A percentile compares a stretch with the other conserved stretches of the same genome.
Evolutionary conservation across 2,329 filamentous ascomycete species (phyloP).

Genomic region (Cercospora berteroae): DNA sequence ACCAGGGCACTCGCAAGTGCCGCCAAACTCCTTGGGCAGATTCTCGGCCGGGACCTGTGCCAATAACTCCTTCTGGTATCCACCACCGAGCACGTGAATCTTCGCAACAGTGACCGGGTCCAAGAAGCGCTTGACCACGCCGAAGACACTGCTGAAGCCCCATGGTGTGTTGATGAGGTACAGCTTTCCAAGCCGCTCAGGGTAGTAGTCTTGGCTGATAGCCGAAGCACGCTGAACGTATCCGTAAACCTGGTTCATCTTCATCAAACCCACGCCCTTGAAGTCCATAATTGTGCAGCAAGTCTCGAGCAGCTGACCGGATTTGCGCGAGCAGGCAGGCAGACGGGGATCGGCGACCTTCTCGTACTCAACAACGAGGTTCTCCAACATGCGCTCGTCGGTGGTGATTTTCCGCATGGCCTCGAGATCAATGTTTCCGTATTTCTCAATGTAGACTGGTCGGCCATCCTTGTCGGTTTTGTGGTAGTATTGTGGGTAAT

Average conservation of each 20-base stretch:
- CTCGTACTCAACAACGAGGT: constrained; percentile 97
- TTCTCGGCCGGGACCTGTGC: constrained; percentile 85
- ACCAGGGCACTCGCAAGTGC: constrained; percentile 74
- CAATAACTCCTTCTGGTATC: constrained; percentile 81
- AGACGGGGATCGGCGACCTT: constrained; percentile 89
- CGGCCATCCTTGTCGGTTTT: constrained; percentile 94
- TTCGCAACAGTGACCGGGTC: constrained; percentile 96
- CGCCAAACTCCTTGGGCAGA: constrained; percentile 82
- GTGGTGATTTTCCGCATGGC: constrained; percentile 93
- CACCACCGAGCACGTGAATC: constrained; percentile 82
- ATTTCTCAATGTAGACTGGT: constrained; percentile 93
- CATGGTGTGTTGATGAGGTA: constrained; percentile 98
- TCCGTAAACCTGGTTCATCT: constrained; percentile 77
- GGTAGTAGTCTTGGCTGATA: constrained; percentile 99
- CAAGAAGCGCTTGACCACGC: constrained; percentile 85
- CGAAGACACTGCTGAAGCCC: constrained; percentile 87
- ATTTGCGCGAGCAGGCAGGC: constrained; percentile 91
- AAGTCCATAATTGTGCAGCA: constrained; percentile 98
- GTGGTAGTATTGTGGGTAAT: constrained; percentile 99
- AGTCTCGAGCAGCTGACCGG: constrained; percentile 86
- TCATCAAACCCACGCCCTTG: constrained; percentile 84
- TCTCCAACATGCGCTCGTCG: constrained; percentile 89
- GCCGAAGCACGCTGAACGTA: constrained; percentile 82
- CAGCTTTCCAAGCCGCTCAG: constrained; percentile 90
- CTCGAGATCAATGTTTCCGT: constrained; percentile 86